phyloP scores from a whole-genome alignment of 2,329 filamentous ascomycete genomes.

The Ustilaginoidea virens region DNA sequence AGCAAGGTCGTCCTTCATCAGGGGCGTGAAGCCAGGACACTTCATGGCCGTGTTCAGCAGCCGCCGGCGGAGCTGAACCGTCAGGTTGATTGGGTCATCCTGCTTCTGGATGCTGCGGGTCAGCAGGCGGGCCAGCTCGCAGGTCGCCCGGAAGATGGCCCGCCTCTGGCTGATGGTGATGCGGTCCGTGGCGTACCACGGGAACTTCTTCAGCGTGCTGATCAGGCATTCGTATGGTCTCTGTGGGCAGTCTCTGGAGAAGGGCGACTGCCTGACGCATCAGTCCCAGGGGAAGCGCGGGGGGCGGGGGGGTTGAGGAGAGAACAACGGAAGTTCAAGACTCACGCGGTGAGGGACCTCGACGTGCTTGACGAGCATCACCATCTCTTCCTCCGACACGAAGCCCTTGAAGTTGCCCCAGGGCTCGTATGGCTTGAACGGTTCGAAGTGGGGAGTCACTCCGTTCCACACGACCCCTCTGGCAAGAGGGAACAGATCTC shows the following conservation, averaged over 20 bases:
- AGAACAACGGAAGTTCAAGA: constrained; percentile 8
- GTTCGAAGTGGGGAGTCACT: constrained; percentile 23
- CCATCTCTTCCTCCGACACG: constrained; percentile 45
- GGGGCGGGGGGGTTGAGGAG: neutral
- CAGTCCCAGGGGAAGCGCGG: too few species aligned
- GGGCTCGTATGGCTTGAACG: constrained; percentile 19
- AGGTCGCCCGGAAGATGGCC: constrained; percentile 33
- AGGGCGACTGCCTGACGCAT: constrained; percentile 32
- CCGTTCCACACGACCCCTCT: constrained; percentile 40
- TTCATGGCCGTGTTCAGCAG: constrained; percentile 35
- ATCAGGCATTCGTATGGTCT: constrained; percentile 51
- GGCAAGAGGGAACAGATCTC: constrained; percentile 44
- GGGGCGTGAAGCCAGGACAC: constrained; percentile 44
- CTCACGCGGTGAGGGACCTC: constrained; percentile 46
- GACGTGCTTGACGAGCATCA: constrained; percentile 47
- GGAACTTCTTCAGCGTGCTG: constrained; percentile 45
- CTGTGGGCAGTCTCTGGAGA: constrained; percentile 44
- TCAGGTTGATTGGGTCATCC: constrained; percentile 29
- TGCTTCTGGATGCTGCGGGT: constrained; percentile 22
- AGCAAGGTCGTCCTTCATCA: constrained; percentile 46
- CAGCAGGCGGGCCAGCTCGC: constrained; percentile 32
- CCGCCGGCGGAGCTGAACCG: constrained; percentile 35
- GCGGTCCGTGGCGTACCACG: constrained; percentile 41
- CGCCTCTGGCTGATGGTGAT: constrained; percentile 44
- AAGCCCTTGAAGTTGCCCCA: constrained; percentile 45